These are phyloP conservation scores for Thraustochytrium striatum DNA, from an alignment of 352 stramenopile genomes.

Conservation along the genomic window DNA sequence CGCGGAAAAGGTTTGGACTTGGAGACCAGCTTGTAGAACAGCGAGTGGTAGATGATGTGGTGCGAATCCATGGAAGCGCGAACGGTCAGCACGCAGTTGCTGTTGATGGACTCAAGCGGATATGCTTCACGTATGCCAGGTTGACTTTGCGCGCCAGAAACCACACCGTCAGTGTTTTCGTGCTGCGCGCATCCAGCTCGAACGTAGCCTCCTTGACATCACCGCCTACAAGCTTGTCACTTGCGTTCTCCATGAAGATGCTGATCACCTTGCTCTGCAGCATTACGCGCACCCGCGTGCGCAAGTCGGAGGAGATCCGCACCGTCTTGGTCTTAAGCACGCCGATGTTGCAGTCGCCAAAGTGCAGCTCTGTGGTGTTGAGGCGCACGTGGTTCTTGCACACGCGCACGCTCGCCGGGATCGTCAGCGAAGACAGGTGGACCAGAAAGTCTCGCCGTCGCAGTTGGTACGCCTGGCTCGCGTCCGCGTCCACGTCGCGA, in stretches of 20 bases:
- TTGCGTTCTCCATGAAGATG: constrained; percentile 11
- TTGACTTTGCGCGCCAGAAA: constrained; percentile 45
- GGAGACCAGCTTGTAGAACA: constrained; percentile 27
- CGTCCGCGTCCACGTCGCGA: background rate
- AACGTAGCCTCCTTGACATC: background rate
- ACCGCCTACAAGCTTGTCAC: constrained; percentile 19
- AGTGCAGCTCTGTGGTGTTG: constrained; percentile 9
- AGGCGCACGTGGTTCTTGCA: constrained; percentile 31
- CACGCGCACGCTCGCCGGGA: constrained; percentile 1
- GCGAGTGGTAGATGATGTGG: constrained; percentile 46
- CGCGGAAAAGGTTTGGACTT: background rate
- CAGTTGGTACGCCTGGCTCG: constrained; percentile 19
- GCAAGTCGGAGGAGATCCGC: background rate
- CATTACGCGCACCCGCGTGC: background rate
- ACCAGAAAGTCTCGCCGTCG: constrained; percentile 40
- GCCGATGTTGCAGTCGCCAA: constrained; percentile 39
- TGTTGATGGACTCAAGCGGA: constrained; percentile 8
- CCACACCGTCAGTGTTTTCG: constrained; percentile 2
- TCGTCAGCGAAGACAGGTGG: constrained; percentile 16
- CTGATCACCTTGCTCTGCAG: constrained; percentile 35
- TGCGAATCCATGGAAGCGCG: constrained; percentile 37
- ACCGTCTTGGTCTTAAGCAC: constrained; percentile 42
- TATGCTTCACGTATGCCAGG: constrained; percentile 14
- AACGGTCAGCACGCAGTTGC: background rate
- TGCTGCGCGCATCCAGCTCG: background rate